A percentile compares a stretch with the other conserved stretches of the same genome.
phyloP scores from a whole-genome alignment of 495 filamentous ascomycete genomes.

The Talaromyces ruber region DNA sequence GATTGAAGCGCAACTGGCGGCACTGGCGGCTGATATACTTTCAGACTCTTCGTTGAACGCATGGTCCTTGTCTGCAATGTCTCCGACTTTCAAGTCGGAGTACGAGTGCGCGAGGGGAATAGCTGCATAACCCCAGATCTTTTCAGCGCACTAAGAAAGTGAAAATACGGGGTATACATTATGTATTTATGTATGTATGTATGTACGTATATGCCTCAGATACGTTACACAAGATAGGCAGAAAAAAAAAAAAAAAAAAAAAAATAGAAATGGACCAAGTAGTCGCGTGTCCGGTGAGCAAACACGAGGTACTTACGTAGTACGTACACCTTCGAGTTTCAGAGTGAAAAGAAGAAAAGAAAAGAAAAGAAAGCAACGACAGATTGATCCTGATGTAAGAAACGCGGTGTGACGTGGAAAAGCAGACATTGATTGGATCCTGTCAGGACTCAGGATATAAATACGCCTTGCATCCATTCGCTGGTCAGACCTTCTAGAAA shows the following conservation, averaged over 20 bases:
- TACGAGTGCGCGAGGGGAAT: background rate
- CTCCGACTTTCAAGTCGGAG: too few relatives aligned
- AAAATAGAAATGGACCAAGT: background rate
- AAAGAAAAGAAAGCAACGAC: background rate
- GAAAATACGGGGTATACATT: background rate
- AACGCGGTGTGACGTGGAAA: slow-evolving; percentile 2
- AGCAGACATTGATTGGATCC: background rate
- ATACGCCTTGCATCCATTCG: background rate
- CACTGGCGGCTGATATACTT: background rate
- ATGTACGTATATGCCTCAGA: too few relatives aligned
- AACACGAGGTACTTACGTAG: background rate
- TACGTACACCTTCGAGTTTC: too few relatives aligned
- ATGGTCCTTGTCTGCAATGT: background rate
- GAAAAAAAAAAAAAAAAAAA: background rate
- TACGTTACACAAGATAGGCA: background rate
- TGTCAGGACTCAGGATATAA: background rate
- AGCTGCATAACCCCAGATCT: background rate
- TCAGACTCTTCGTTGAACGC: background rate
- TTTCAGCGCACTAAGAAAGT: background rate
- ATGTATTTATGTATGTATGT: background rate
- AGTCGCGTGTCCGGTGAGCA: background rate
- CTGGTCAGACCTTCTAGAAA: background rate
- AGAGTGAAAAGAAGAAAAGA: background rate
- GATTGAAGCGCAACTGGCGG: background rate
- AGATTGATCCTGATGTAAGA: background rate